phyloP scores from a whole-genome alignment of 1,284 basidiomycete species.

The Boletus sp. region DNA sequence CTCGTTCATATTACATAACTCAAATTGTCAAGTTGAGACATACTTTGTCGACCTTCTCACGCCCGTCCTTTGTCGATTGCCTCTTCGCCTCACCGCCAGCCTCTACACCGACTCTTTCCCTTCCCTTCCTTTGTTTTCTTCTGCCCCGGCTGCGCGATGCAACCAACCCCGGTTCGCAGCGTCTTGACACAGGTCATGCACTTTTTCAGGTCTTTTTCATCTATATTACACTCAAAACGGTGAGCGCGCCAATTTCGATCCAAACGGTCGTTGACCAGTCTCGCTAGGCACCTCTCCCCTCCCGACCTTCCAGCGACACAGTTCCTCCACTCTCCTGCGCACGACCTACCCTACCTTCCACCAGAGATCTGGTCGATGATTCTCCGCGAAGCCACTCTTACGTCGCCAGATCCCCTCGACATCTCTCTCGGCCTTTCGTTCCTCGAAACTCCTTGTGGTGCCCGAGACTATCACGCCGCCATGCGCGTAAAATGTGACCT shows the following conservation, averaged over 20 bases:
- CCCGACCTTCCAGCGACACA: slow-evolving; percentile 12
- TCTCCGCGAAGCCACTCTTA: slow-evolving; percentile 47
- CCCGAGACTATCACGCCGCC: slow-evolving; percentile 41
- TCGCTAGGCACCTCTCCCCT: slow-evolving; percentile 9
- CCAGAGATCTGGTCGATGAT: slow-evolving; percentile 59
- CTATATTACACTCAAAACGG: slow-evolving; percentile 18
- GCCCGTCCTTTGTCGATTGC: no score
- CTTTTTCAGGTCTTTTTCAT: slow-evolving; percentile 13
- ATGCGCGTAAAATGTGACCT: slow-evolving; percentile 50
- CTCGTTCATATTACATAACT: no score
- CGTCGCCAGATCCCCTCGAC: slow-evolving; percentile 44
- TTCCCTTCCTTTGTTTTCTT: neutral
- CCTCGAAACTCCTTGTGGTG: slow-evolving; percentile 39
- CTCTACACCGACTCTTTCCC: no score
- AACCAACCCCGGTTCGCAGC: neutral
- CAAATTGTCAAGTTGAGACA: no score
- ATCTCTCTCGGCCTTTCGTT: slow-evolving; percentile 48
- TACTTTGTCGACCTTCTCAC: no score
- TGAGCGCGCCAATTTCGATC: slow-evolving; percentile 9
- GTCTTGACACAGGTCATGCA: slow-evolving; percentile 20
- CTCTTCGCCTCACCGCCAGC: no score
- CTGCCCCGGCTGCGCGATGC: slow-evolving; percentile 13
- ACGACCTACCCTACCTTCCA: slow-evolving; percentile 44
- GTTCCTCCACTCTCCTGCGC: slow-evolving; percentile 29
- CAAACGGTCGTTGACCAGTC: slow-evolving; percentile 5